Base-by-base conservation (phyloP, 1,284 basidiomycete species). In the Apiotrichum mycotoxinovorans region DNA sequence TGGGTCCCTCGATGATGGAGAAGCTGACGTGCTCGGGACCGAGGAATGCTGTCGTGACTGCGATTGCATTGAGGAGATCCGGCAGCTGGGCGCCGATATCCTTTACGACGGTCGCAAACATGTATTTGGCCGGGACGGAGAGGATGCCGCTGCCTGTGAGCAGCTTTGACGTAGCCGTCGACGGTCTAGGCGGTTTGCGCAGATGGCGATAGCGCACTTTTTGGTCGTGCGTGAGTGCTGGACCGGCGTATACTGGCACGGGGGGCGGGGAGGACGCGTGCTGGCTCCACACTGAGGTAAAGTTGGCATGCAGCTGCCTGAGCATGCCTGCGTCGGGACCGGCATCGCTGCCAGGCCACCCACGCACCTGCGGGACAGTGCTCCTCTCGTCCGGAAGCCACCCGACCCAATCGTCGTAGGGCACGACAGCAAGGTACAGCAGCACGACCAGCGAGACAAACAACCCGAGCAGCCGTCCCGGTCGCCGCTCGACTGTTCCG, bases 1-100 rank as follows among this genome's bases (percentile, higher is more conserved):
- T 74, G 0, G 76, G 76, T 23, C 77, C 77, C 64, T 79, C 77
- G 23, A 77, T 60, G 38, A 79, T 69, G 9, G 70, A 71, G 37
- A 78, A 66, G 2, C 66, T 59, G 12, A 77, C 54, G 18, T 63
- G 56, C 14, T 65, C 51, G 0, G 73, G 56, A 1, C 75, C 74
- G 35, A 79, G 68, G 45, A 68, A 74, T 22, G 63, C 49, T 8
- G 65, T 57, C 14, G 76, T 54, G 4, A 74, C 67, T 18, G 72
- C 56, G n/a, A 79, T 51, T 1, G 75, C 60, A 44, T 72, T 69
- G 37, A 78, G 63, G 12, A 79, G 56, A 52, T 78, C 77, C 0
- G 75, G 73, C 2, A 77, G 61, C 52, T 74, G 72, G 51, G 63
- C 61, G 25, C 65, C 61, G 18, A 78, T 71, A 46, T 78, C 66